phyloP scores from a whole-genome alignment of 2,329 filamentous ascomycete genomes.

The Esteya vermicola region DNA sequence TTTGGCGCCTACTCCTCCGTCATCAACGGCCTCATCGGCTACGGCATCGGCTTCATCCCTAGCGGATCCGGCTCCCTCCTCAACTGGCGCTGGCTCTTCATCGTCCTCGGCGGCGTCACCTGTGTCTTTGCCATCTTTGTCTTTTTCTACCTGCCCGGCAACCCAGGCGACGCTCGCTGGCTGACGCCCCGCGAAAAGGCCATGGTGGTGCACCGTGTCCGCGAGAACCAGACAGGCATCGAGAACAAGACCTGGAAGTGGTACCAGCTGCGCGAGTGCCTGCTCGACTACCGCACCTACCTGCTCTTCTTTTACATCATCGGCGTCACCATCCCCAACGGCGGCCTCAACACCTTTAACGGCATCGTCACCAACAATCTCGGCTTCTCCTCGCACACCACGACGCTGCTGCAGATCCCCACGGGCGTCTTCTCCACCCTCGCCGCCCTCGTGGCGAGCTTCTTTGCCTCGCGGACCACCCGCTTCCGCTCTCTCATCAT shows the following conservation, averaged over 20 bases:
- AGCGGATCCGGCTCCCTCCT: constrained; percentile 10
- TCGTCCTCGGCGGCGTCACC: constrained; percentile 45
- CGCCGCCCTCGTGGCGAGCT: constrained; percentile 30
- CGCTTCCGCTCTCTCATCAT: neutral
- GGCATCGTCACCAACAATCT: constrained; percentile 37
- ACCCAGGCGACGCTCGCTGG: constrained; percentile 42
- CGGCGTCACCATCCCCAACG: neutral
- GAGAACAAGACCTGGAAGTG: constrained; percentile 34
- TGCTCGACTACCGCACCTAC: constrained; percentile 43
- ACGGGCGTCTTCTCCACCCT: constrained; percentile 21
- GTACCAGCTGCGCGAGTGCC: constrained; percentile 30
- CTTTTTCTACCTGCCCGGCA: constrained; percentile 45
- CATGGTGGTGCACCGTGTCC: constrained; percentile 37
- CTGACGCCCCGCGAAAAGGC: constrained; percentile 40
- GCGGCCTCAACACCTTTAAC: no score
- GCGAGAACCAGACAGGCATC: constrained; percentile 35
- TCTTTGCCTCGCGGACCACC: neutral
- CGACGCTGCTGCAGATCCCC: neutral
- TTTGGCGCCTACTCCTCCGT: constrained; percentile 15
- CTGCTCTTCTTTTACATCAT: constrained; percentile 30
- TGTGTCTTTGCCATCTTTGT: constrained; percentile 39
- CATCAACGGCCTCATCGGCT: neutral
- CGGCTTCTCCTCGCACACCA: constrained; percentile 23
- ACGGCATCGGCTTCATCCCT: constrained; percentile 15
- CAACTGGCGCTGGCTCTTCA: constrained; percentile 43